Percentiles rank a stretch among this genome's conserved stretches.
These are phyloP conservation scores for Solanum corneliomulleri DNA, from an alignment of 257 asterid genomes.

Conservation along the genomic window DNA sequence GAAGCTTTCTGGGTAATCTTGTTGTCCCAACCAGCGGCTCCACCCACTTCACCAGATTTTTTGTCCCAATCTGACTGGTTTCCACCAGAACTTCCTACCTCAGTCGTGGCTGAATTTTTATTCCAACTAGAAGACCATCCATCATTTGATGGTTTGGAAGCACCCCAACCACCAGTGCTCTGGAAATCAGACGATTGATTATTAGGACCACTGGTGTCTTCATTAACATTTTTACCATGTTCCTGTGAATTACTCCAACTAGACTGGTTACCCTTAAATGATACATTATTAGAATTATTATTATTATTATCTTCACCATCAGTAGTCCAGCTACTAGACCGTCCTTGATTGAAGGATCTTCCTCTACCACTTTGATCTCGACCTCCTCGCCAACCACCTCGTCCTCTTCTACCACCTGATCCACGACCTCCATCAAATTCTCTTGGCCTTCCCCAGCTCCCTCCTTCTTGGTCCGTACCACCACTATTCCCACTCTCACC, in stretches of 20 bases:
- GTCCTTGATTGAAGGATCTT: constrained; percentile 39
- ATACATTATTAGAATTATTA: background rate
- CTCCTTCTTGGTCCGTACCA: constrained; percentile 12
- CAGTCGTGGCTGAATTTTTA: constrained; percentile 14
- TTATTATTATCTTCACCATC: constrained; percentile 15
- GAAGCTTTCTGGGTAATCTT: constrained; percentile 12
- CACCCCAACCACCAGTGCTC: constrained; percentile 20
- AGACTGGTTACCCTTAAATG: background rate
- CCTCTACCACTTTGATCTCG: constrained; percentile 42
- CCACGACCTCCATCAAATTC: constrained; percentile 40
- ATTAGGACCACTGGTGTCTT: background rate
- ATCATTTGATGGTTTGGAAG: constrained; percentile 8
- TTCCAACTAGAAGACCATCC: constrained; percentile 37
- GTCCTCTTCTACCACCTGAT: constrained; percentile 42
- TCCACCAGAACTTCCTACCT: constrained; percentile 10
- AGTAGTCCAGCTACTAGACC: constrained; percentile 24
- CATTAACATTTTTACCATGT: constrained; percentile 1
- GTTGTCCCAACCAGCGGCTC: constrained; percentile 29
- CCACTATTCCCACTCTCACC: background rate
- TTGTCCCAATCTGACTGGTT: constrained; percentile 25
- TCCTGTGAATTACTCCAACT: constrained; percentile 3
- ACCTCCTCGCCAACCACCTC: constrained; percentile 39
- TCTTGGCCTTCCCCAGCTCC: constrained; percentile 27
- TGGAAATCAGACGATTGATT: constrained; percentile 7
- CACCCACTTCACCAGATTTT: background rate